A percentile compares a stretch with the other conserved stretches of the same genome.
Evolutionary conservation across 345 rosid genomes (phyloP).

Genomic region (Cardamine resedifolia): DNA sequence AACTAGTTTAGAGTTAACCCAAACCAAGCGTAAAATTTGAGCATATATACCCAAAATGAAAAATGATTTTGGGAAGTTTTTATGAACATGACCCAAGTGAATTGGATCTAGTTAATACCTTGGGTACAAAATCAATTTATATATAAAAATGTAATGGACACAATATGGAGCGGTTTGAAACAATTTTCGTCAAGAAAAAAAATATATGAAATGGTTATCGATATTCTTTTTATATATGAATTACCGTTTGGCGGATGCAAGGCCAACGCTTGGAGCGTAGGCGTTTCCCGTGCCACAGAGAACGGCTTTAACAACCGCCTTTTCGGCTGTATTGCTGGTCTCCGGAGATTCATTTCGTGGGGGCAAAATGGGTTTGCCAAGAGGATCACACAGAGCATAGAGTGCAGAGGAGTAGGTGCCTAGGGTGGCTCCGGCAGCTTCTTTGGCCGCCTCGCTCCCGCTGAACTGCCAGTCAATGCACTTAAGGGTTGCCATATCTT

Average conservation of each 20-base stretch:
- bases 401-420: conserved; percentile 38
- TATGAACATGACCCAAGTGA: too few species aligned
- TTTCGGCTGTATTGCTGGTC: conserved; percentile 49
- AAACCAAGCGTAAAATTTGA: neutral
- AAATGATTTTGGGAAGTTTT: too few species aligned
- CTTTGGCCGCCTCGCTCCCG: conserved; percentile 26
- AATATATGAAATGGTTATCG: too few species aligned
- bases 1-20: neutral
- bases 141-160: too few species aligned
- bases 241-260: too few species aligned
- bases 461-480: conserved; percentile 36
- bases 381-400: conserved; percentile 26
- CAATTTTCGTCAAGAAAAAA: too few species aligned
- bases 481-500: neutral
- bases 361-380: conserved; percentile 41
- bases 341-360: conserved; percentile 51
- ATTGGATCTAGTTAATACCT: neutral
- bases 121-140: too few species aligned
- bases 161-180: too few species aligned
- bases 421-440: conserved; percentile 28
- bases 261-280: conserved; percentile 47
- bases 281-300: conserved; percentile 45
- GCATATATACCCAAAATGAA: too few species aligned
- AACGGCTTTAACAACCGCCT: conserved; percentile 47
- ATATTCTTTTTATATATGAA: too few species aligned